A percentile compares a stretch with the other conserved stretches of the same genome.
Evolutionary conservation across 495 filamentous ascomycete species (phyloP).

Genomic region (Penicillium samsonianum): DNA sequence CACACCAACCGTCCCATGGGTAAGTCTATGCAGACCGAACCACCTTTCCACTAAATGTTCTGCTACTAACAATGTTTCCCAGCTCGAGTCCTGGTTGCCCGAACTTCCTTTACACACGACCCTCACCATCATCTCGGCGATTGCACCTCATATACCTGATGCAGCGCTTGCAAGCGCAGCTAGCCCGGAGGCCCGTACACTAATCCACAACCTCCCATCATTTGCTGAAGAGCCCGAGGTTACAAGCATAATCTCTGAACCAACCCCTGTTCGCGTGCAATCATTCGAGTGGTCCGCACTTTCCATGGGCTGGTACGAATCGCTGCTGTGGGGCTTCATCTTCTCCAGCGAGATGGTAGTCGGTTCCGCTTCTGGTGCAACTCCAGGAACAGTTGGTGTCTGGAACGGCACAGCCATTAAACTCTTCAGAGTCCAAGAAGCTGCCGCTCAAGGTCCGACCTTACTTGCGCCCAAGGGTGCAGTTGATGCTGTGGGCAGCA

Average conservation of each 20-base stretch:
- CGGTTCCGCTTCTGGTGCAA: conserved; percentile 51
- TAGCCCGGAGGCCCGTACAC: conserved; percentile 40
- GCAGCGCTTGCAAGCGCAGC: conserved; percentile 36
- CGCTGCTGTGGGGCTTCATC: conserved; percentile 91
- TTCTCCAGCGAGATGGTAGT: conserved; percentile 90
- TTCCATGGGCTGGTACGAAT: conserved; percentile 95
- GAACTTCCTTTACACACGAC: conserved; percentile 90
- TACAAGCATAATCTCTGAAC: conserved; percentile 63
- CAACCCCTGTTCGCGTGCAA: conserved; percentile 74
- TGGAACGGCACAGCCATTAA: conserved; percentile 92
- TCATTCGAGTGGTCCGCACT: conserved; percentile 95
- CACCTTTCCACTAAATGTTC: neutral
- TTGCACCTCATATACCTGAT: conserved; percentile 50
- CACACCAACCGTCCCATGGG: conserved; percentile 74
- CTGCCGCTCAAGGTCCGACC: conserved; percentile 74
- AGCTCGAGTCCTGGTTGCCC: conserved; percentile 95
- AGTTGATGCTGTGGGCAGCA: conserved; percentile 93
- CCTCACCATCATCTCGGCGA: conserved; percentile 70
- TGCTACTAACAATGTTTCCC: conserved; percentile 22
- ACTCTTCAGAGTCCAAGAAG: conserved; percentile 88
- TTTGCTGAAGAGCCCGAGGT: conserved; percentile 66
- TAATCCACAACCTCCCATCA: conserved; percentile 54
- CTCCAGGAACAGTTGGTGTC: conserved; percentile 79
- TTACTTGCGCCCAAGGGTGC: conserved; percentile 83
- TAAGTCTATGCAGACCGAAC: conserved; percentile 36